These are phyloP conservation scores for Friedmanniomyces endolithicus DNA, from an alignment of 495 filamentous ascomycete species.

Conservation along the genomic window DNA sequence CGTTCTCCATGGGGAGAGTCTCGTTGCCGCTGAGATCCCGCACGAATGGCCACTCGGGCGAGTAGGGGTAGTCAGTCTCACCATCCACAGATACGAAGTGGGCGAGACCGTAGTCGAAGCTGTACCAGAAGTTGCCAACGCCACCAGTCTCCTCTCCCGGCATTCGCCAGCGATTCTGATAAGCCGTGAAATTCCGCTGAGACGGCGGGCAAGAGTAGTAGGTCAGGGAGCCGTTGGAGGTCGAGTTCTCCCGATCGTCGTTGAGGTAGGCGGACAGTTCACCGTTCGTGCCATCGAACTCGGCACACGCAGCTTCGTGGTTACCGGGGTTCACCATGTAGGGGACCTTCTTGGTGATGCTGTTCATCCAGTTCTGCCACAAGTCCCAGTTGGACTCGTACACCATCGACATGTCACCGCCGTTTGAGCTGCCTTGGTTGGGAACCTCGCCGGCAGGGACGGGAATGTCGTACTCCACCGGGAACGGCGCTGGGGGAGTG, in stretches of 20 bases:
- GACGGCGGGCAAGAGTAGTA: conserved; percentile 37
- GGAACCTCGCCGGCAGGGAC: conserved; percentile 37
- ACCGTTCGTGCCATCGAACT: conserved; percentile 40
- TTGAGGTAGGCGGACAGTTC: conserved; percentile 38
- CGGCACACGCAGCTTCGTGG: conserved; percentile 44
- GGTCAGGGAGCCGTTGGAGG: conserved; percentile 29
- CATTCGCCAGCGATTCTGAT: conserved; percentile 20
- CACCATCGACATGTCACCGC: conserved; percentile 40
- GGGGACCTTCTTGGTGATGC: conserved; percentile 34
- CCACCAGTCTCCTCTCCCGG: conserved; percentile 12
- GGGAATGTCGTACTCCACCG: conserved; percentile 32
- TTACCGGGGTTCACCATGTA: conserved; percentile 48
- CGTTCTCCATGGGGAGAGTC: conserved; percentile 30
- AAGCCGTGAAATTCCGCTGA: conserved; percentile 25
- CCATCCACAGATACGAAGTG: conserved; percentile 19
- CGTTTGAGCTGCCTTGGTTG: conserved; percentile 37
- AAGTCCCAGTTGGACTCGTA: conserved; percentile 33
- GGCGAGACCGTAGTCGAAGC: conserved; percentile 20
- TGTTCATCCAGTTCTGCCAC: conserved; percentile 37
- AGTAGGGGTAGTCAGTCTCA: conserved; percentile 19
- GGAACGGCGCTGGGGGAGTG: conserved; percentile 19
- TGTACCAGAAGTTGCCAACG: conserved; percentile 21
- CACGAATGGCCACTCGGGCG: conserved; percentile 9
- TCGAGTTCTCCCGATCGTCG: conserved; percentile 25
- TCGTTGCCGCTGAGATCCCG: conserved; percentile 4